Base-by-base conservation (phyloP, 306 rosid species). In the Quillaja saponaria region DNA sequence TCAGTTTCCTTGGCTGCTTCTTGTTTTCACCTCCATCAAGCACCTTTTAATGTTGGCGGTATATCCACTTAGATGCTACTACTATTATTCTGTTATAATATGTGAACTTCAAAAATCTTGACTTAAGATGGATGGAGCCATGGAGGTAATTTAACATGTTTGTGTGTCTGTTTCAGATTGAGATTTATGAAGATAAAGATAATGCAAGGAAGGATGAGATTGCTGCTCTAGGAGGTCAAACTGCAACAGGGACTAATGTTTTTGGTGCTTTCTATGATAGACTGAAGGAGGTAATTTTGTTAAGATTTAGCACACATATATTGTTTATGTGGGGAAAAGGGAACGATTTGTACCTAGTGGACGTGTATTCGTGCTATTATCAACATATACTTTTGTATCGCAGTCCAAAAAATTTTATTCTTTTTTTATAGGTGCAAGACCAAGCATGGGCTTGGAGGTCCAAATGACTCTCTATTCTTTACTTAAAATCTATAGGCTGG, bases 161-260 rank as follows among this genome's bases (percentile, higher is more conserved):
- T 50, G 53, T 52, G 3, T n/a, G n/a, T n/a, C n/a, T n/a, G 10
- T 58, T 74, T 69, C 75, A 92, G 98, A 75, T 83, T 81, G 95
- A 83, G 64, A 80, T 83, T 49, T 89, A 92, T 25, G 96, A 86
- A 47, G 99, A 92, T 55, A 81, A 76, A 37, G 99, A 89, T 68
- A 76, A 14, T 80, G 95, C 96, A 0, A 82, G 99, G 82, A 89
- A 86, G 80, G 99, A 89, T 64, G 99, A 92, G 80, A 86, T 92
- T 81, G 95, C 94, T 12, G 95, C 96, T 28, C 82, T 92, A 10
- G 99, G 99, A 50, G 99, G 99, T 12, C 99, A 92, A 80, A 89
- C 96, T 35, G 88, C 94, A 7, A 74, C 88, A 0, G 99, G 95
- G 61, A 81, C 80, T 46, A 92, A 92, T 47, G 96, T 92, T 53